Evolutionary conservation across 257 asterid species (phyloP).

Genomic region (Leonotis leonurus): DNA sequence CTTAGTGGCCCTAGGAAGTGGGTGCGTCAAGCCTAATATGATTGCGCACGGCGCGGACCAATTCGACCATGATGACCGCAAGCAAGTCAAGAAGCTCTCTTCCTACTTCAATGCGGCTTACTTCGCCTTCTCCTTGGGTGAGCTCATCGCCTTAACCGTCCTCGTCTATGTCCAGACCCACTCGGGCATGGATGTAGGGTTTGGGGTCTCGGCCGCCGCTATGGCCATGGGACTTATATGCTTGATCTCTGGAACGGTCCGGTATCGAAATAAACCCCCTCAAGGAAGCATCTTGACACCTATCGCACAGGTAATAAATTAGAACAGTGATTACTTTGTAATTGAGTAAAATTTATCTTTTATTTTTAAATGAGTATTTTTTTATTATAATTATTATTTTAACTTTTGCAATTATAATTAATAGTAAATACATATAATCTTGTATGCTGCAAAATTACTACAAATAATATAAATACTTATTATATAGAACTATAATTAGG

Average conservation of each 20-base stretch:
- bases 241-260: conserved; percentile 48
- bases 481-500: too few species aligned
- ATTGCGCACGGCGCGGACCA: conserved; percentile 94
- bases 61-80: conserved; percentile 40
- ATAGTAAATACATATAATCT: too few species aligned
- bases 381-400: too few species aligned
- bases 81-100: conserved; percentile 60
- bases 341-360: too few species aligned
- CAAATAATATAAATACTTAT: too few species aligned
- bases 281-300: conserved; percentile 75
- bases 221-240: conserved; percentile 73
- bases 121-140: conserved; percentile 84
- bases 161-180: conserved; percentile 87
- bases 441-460: too few species aligned
- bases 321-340: too few species aligned
- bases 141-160: conserved; percentile 69
- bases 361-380: too few species aligned
- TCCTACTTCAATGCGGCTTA: conserved; percentile 89
- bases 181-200: conserved; percentile 96
- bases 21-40: conserved; percentile 93
- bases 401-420: too few species aligned
- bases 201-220: conserved; percentile 80
- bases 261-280: conserved; percentile 76
- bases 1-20: conserved; percentile 92
- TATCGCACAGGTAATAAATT: conserved; percentile 53